Percentiles rank a stretch among this genome's conserved stretches.
Conservation (phyloP, 2,329 filamentous ascomycete species). For the Trichoderma sp. region DNA sequence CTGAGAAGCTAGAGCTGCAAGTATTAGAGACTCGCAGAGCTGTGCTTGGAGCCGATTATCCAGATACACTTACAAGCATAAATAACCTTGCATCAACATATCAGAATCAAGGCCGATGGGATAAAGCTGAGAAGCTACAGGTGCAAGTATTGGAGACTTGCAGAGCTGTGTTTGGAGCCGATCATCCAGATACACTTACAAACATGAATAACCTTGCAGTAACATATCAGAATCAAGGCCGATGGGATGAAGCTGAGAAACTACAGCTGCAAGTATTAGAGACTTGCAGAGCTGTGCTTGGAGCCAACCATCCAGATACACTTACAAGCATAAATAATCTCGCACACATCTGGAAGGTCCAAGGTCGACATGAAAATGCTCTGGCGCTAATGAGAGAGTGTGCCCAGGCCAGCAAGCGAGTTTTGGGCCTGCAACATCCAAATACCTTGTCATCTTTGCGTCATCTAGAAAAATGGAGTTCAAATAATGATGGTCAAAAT, state of each 20-base stretch:
- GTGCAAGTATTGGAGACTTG: background rate
- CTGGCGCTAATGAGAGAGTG: background rate
- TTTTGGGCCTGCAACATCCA: background rate
- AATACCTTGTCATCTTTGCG: background rate
- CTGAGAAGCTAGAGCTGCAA: background rate
- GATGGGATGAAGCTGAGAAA: background rate
- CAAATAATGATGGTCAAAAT: background rate
- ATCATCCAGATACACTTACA: background rate
- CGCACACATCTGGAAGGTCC: background rate
- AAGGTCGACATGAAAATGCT: background rate
- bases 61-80: background rate
- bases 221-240: background rate
- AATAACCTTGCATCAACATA: background rate
- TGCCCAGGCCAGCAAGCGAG: background rate
- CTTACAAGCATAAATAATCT: background rate
- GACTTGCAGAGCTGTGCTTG: background rate
- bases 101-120: rapidly evolving
- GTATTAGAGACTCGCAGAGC: background rate
- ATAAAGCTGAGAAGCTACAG: background rate
- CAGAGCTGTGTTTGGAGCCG: background rate
- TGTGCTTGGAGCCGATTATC: background rate
- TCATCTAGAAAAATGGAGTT: background rate
- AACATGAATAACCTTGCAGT: background rate
- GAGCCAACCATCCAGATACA: background rate
- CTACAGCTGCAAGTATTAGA: background rate